These are phyloP conservation scores for Podochytrium sp. DNA, from an alignment of 192 early-diverging fungal genomes.

Conservation along the genomic window DNA sequence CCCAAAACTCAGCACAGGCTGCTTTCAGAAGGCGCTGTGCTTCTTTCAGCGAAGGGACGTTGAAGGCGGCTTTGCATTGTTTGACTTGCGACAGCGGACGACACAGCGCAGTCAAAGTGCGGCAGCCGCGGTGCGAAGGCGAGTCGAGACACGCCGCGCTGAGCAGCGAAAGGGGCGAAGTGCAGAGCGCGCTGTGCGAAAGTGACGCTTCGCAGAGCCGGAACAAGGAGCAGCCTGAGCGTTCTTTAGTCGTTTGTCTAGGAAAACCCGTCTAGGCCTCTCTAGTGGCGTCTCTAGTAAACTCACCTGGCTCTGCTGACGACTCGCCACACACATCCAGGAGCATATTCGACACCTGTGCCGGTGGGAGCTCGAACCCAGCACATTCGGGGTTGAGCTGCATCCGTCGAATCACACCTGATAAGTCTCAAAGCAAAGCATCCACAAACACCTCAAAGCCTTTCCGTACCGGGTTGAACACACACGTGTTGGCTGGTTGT, in stretches of 20 bases:
- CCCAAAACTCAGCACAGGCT: background rate
- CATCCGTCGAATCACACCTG: background rate
- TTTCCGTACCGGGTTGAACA: conserved; percentile 27
- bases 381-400: conserved; percentile 12
- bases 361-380: background rate
- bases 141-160: background rate
- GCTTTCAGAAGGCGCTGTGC: background rate
- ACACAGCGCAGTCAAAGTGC: conserved; percentile 13
- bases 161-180: background rate
- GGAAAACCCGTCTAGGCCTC: too few species aligned
- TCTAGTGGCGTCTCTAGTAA: too few species aligned
- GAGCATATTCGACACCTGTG: conserved; percentile 11
- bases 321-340: conserved; percentile 10
- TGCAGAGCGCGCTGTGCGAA: background rate
- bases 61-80: conserved; percentile 6
- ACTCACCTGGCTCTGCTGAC: conserved; percentile 12
- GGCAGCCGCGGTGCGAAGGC: conserved; percentile 4
- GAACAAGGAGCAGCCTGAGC: background rate
- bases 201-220: background rate
- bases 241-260: too few species aligned
- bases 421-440: background rate
- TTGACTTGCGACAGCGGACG: conserved; percentile 15
- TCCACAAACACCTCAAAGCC: background rate
- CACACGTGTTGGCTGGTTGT: conserved; percentile 27
- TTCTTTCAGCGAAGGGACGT: background rate